Percentiles rank a stretch among this genome's conserved stretches.
These are phyloP conservation scores for Solanum aculeatissimum DNA, from an alignment of 305 asterid genomes.

Conservation along the genomic window DNA sequence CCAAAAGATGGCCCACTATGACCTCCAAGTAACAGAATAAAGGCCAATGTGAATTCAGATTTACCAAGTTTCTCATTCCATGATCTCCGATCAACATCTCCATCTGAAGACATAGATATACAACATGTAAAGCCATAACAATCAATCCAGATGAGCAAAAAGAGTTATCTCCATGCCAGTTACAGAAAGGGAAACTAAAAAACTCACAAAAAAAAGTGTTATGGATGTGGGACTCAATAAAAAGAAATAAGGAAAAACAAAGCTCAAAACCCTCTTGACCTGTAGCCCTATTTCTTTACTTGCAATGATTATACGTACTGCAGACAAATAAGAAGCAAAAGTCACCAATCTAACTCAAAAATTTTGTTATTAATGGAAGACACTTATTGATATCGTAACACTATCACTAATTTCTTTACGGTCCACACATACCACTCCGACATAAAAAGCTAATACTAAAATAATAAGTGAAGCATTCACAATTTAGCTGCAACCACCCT, in stretches of 20 bases:
- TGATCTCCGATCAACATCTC: slow-evolving; percentile 44
- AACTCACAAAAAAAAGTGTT: background rate
- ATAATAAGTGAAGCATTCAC: background rate
- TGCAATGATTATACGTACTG: background rate
- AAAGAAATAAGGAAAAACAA: background rate
- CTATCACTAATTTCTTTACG: background rate
- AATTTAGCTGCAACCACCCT: background rate
- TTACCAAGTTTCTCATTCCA: slow-evolving; percentile 82
- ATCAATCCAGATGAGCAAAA: background rate
- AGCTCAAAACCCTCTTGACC: background rate
- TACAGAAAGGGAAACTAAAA: background rate
- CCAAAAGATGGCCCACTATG: slow-evolving; percentile 26
- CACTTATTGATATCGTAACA: background rate
- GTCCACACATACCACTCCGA: background rate
- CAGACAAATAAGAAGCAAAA: background rate
- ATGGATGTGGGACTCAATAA: background rate
- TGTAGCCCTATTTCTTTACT: background rate
- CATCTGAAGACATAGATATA: slow-evolving; percentile 35
- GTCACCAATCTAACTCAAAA: background rate
- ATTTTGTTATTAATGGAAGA: background rate
- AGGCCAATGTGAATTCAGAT: slow-evolving; percentile 66
- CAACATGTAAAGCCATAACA: background rate
- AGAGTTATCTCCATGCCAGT: background rate
- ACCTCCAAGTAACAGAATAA: slow-evolving; percentile 47
- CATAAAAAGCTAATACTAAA: background rate